phyloP scores from a whole-genome alignment of 768 basidiomycete species.

The Lyophyllum semitale region DNA sequence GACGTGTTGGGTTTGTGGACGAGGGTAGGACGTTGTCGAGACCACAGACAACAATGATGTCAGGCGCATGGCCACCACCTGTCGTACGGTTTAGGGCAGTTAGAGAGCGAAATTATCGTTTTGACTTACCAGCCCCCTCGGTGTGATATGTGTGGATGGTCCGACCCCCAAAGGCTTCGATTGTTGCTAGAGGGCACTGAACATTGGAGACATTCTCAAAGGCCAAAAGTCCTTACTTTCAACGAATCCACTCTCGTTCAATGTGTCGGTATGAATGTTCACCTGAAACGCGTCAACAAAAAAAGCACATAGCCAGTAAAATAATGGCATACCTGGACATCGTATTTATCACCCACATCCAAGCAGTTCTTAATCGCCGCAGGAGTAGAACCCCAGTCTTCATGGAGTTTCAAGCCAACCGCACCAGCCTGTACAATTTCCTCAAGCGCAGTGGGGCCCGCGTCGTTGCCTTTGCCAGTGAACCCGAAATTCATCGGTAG shows the following conservation, averaged over 20 bases:
- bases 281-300: slow-evolving; percentile 40
- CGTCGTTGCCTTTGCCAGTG: slow-evolving; percentile 97
- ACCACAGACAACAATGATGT: slow-evolving; percentile 97
- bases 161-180: slow-evolving; percentile 83
- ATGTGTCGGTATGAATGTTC: slow-evolving; percentile 95
- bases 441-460: slow-evolving; percentile 65
- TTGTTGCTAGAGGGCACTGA: slow-evolving; percentile 61
- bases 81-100: neutral
- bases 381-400: slow-evolving; percentile 96
- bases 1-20: slow-evolving; percentile 96
- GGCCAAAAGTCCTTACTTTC: slow-evolving; percentile 61
- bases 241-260: slow-evolving; percentile 97
- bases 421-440: slow-evolving; percentile 22
- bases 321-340: slow-evolving; percentile 73
- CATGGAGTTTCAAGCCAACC: slow-evolving; percentile 88
- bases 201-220: neutral
- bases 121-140: slow-evolving; percentile 80
- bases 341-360: slow-evolving; percentile 84
- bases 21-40: slow-evolving; percentile 88
- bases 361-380: slow-evolving; percentile 76
- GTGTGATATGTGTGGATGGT: slow-evolving; percentile 98
- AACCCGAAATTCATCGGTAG: slow-evolving; percentile 92
- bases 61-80: slow-evolving; percentile 96
- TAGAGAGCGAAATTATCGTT: neutral
- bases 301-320: neutral